Percentiles rank a stretch among this genome's conserved stretches.
Conservation (phyloP, 257 asterid species). For the Ajuga chamaepitys region DNA sequence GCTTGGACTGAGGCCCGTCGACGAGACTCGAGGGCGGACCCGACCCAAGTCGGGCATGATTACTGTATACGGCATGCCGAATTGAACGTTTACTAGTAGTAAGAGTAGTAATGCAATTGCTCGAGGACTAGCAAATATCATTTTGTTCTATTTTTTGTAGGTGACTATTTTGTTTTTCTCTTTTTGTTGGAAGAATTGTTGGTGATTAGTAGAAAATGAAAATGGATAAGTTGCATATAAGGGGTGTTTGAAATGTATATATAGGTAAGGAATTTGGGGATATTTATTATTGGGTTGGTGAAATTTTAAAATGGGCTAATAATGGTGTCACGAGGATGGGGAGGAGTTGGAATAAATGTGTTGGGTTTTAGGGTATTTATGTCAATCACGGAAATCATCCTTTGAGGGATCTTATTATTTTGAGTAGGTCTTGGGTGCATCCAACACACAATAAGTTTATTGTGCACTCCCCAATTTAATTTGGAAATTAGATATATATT, state of each 20-base stretch:
- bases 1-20: slow-evolving; percentile 58
- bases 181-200: no score
- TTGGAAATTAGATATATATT: no score
- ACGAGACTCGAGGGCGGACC: slow-evolving; percentile 39
- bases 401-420: background rate
- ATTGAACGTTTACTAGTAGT: slow-evolving; percentile 14
- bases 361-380: slow-evolving; percentile 34
- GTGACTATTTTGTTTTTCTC: background rate
- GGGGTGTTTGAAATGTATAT: slow-evolving; percentile 1
- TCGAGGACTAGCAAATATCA: slow-evolving; percentile 15
- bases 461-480: no score
- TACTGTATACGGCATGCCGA: slow-evolving; percentile 30
- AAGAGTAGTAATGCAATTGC: slow-evolving; percentile 14
- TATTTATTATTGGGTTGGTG: slow-evolving; percentile 19
- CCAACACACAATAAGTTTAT: no score
- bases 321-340: slow-evolving; percentile 62
- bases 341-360: slow-evolving; percentile 37
- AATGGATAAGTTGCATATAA: background rate
- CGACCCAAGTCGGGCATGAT: slow-evolving; percentile 48
- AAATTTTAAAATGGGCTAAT: slow-evolving; percentile 30
- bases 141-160: background rate
- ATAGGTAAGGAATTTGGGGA: slow-evolving; percentile 8
- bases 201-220: background rate
- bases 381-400: slow-evolving; percentile 52
- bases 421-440: no score